A percentile compares a stretch with the other conserved stretches of the same genome.
Evolutionary conservation across 2,329 filamentous ascomycete species (phyloP).

Genomic region (Cordyceps cicadae): DNA sequence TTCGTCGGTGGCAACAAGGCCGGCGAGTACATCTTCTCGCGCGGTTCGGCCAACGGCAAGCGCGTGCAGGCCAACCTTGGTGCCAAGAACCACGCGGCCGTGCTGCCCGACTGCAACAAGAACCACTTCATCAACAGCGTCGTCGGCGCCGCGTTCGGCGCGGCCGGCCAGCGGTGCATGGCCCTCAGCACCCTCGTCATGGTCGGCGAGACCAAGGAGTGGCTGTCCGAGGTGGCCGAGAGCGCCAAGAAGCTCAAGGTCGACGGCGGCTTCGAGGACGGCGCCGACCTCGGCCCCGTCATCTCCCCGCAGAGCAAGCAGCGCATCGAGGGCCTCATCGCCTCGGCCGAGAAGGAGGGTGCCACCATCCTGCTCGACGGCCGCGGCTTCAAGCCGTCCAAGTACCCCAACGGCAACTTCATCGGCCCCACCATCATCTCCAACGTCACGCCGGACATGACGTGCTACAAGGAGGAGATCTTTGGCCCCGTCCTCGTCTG

Average conservation of each 20-base stretch:
- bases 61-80: conserved; percentile 81
- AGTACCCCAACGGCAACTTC: conserved; percentile 83
- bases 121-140: conserved; percentile 82
- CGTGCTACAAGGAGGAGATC: conserved; percentile 78
- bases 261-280: conserved; percentile 73
- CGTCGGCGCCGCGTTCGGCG: conserved; percentile 74
- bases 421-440: conserved; percentile 75
- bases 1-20: conserved; percentile 86
- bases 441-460: conserved; percentile 72
- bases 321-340: conserved; percentile 68
- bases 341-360: conserved; percentile 69
- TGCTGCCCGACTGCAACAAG: conserved; percentile 82
- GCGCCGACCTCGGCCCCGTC: conserved; percentile 72
- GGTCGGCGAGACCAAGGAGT: conserved; percentile 77
- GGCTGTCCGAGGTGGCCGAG: conserved; percentile 71
- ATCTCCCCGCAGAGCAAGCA: conserved; percentile 72
- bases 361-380: conserved; percentile 78
- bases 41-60: conserved; percentile 77
- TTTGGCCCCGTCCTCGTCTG: conserved; percentile 80
- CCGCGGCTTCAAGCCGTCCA: conserved; percentile 59
- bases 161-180: conserved; percentile 81
- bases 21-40: conserved; percentile 75
- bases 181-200: conserved; percentile 75
- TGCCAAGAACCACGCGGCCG: conserved; percentile 80
- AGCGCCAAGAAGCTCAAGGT: conserved; percentile 64